Base-by-base conservation (phyloP, 2,329 filamentous ascomycete species). In the Biscogniauxia marginata region DNA sequence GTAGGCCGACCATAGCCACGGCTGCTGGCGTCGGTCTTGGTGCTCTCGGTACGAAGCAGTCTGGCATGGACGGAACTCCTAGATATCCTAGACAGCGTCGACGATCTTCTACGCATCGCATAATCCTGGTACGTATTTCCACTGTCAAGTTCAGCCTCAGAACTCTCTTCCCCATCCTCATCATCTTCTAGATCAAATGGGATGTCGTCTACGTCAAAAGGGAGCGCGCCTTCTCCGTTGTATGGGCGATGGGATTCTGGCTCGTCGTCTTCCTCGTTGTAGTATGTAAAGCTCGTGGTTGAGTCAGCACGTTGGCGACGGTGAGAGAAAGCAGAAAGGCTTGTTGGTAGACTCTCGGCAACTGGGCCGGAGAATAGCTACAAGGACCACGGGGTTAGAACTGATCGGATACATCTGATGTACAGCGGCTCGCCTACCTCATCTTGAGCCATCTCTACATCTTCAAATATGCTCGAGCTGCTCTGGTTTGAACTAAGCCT, bases 371-470 rank as follows among this genome's bases (percentile, higher is more conserved):
- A 88, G 75, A 93, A 99, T 49, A 96, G 84, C 82, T 85, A 58
- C 46, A 55, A 34, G 49, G 54, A 18, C 18, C n/a, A 49, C 56
- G 52, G 54, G 39, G 59, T 67, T 61, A 66, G 61, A 50, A 61
- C 58, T n/a, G n/a, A 45, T 34, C 24, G 46, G 50, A 58, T 44
- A 30, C 21, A 57, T 46, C 45, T 49, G 49, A 52, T 50, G 49
- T 50, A 52, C 20, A 43, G 53, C 18, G 44, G 24, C 44, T 48
- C 8, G 39, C 61, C 19, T 59, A 95, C 90, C 84, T 98, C 93
- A 71, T 96, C 91, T 51, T 96, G 91, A 19, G 95, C 93, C 95
- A 99, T 98, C 72, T 97, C 93, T n/a, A 98, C 93, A 73, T 96
- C 91, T 64, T 91, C 91, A 65, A 96, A 88, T 65, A 97, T 87